Evolutionary conservation across 2,329 filamentous ascomycete species (phyloP), one percentile per base, ranked within the genome.

Genomic region (Aspergillus amoenus): DNA sequence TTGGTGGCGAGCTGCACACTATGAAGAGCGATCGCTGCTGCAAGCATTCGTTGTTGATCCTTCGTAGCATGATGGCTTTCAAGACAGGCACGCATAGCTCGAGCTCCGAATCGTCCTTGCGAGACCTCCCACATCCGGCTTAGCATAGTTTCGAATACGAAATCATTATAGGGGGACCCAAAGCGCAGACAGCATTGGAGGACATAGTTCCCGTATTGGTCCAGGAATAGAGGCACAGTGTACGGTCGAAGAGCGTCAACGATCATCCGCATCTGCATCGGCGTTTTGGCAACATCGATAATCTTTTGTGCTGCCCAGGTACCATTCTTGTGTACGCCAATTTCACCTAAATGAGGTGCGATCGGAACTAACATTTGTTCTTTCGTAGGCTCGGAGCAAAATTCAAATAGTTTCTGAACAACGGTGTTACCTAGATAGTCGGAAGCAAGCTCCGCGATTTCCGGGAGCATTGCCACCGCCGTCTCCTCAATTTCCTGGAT

Each of bases 221-320:
- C 94, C 39, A 97, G 82, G 82, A 99, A 97, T 18, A 97, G 82
- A 3, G 92, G 91, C 46, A 97, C 85, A 0, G 90, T 92, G 76
- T 95, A 97, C 1, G 92, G 88, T 3, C 88, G 88, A 30, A 97
- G 81, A 64, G 91, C 84, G 61, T 96, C 87, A 27, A 94, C 89
- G 69, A 99, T 93, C 77, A 91, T 79, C 46, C 81, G 78, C 87
- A 94, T 93, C 76, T 97, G 93, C 41, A 81, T 79, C 5, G 89
- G 86, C 1, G 89, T 91, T 76, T 94, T 91, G 73, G 92, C 93
- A 6, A 96, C 91, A 68, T 97, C 93, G 65, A 99, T 97, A 69
- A 99, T 97, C 82, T 97, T 99, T 77, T 99, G 94, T 1, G 94
- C 94, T 54, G 94, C 94, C 94, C 94, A 99, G 1, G 94, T 99